These are phyloP conservation scores for Lichenothelia convexa DNA, from an alignment of 495 filamentous ascomycete genomes.

Conservation along the genomic window DNA sequence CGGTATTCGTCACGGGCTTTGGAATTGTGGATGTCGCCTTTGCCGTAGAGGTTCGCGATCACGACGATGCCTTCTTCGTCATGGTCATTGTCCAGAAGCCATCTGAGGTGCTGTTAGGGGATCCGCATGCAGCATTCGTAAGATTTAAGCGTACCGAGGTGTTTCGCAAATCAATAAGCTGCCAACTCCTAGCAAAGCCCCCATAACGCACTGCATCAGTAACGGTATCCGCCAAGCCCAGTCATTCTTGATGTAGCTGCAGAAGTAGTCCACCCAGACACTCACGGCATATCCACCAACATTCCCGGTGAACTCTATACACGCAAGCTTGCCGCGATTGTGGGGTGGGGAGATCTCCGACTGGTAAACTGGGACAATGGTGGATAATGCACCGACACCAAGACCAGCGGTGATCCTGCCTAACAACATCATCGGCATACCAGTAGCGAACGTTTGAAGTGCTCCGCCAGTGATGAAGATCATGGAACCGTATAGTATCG, in stretches of 20 bases:
- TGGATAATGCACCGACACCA: conserved; percentile 84
- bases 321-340: conserved; percentile 85
- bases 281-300: conserved; percentile 88
- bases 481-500: conserved; percentile 83
- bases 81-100: conserved; percentile 93
- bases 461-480: conserved; percentile 85
- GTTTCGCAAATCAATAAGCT: conserved; percentile 92
- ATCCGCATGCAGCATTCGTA: neutral
- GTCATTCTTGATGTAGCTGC: conserved; percentile 70
- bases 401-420: conserved; percentile 84
- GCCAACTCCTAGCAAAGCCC: conserved; percentile 60
- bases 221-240: conserved; percentile 84
- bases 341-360: conserved; percentile 96
- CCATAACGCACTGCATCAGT: conserved; percentile 90
- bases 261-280: conserved; percentile 97
- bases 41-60: conserved; percentile 92
- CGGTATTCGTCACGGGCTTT: conserved; percentile 87
- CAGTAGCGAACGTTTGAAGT: conserved; percentile 61
- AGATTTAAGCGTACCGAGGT: conserved; percentile 44
- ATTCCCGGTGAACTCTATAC: conserved; percentile 96
- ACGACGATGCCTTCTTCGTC: conserved; percentile 97
- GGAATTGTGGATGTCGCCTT: conserved; percentile 80
- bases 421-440: conserved; percentile 81
- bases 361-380: conserved; percentile 95
- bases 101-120: conserved; percentile 34